Base-by-base conservation (phyloP, 805 yeast species). In the Kregervanrija pseudodelftensis region DNA sequence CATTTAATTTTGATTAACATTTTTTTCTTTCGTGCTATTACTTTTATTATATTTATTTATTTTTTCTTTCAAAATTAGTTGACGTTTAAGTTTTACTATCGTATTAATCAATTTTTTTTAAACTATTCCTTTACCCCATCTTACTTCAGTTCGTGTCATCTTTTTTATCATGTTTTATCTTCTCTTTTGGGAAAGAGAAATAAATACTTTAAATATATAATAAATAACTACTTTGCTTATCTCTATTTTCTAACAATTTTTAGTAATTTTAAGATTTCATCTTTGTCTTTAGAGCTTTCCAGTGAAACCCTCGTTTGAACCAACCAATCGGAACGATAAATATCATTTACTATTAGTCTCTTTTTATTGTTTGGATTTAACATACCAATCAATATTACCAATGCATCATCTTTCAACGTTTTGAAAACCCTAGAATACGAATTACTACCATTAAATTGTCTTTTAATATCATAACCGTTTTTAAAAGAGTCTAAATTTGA, bases 281-380 rank as follows among this genome's bases (percentile, higher is more conserved):
- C 65, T 38, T 61, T 47, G 2, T 48, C 50, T n/a, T 45, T 38
- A 31, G 32, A 28, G 28, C 52, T 50, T 30, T 56, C 55, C 32
- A 44, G 44, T 31, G 45, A 22, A 22, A 60, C 42, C 35, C 54
- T 44, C 1, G 54, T 52, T 40, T 61, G 59, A n/a, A 63, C 52
- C 48, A 63, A 47, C 70, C 70, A 66, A 34, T 57, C 63, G 16
- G 51, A 43, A 41, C 53, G 49, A 30, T 48, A 46, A 4, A 58
- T 45, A 10, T 59, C 52, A 10, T 43, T 48, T 9, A 58, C 41
- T 7, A 44, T 41, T 17, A 50, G 14, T 41, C 70, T 50, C 5
- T 50, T 38, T 8, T 15, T 33, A 10, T 58, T 56, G 36, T 52
- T 46, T 2, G 70, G 69, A 40, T 65, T 55, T 28, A 65, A 41